Percentiles rank a stretch among this genome's conserved stretches.
These are phyloP conservation scores for Candida sanyaensis DNA, from an alignment of 1,139 yeast genomes.

Conservation along the genomic window DNA sequence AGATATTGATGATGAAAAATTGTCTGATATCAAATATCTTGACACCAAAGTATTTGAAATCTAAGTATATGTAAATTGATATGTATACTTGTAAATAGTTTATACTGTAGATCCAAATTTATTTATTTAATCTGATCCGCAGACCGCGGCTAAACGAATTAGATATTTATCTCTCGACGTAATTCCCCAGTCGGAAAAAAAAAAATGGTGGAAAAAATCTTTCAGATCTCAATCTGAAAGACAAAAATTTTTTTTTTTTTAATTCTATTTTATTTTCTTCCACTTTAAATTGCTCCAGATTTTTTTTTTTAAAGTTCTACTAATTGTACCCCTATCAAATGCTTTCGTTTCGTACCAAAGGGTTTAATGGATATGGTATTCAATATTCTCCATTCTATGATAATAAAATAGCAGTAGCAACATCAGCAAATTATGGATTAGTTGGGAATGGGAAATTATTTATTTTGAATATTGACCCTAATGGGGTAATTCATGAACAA, in stretches of 20 bases:
- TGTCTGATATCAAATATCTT: slow-evolving; percentile 37
- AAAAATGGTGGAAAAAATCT: no score
- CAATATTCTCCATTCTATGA: slow-evolving; percentile 93
- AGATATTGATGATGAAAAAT: slow-evolving; percentile 28
- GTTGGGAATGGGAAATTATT: slow-evolving; percentile 90
- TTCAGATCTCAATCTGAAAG: background rate
- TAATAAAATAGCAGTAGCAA: slow-evolving; percentile 84
- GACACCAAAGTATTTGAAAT: slow-evolving; percentile 37
- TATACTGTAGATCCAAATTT: background rate
- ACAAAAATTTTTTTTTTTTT: background rate
- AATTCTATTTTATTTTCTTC: background rate
- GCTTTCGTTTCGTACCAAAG: slow-evolving; percentile 75
- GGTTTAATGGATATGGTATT: slow-evolving; percentile 85
- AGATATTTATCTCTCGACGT: no score
- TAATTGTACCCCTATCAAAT: slow-evolving; percentile 29
- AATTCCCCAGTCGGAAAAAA: background rate
- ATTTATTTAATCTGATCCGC: background rate
- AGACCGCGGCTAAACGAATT: background rate
- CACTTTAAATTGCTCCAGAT: background rate
- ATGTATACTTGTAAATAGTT: background rate
- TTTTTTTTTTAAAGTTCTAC: background rate
- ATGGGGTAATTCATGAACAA: slow-evolving; percentile 60
- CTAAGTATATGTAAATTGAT: slow-evolving; percentile 9
- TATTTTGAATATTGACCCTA: slow-evolving; percentile 64
- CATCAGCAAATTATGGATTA: slow-evolving; percentile 90